These are phyloP conservation scores for Solanum sparsipilum DNA, from an alignment of 257 asterid species.

Conservation along the genomic window DNA sequence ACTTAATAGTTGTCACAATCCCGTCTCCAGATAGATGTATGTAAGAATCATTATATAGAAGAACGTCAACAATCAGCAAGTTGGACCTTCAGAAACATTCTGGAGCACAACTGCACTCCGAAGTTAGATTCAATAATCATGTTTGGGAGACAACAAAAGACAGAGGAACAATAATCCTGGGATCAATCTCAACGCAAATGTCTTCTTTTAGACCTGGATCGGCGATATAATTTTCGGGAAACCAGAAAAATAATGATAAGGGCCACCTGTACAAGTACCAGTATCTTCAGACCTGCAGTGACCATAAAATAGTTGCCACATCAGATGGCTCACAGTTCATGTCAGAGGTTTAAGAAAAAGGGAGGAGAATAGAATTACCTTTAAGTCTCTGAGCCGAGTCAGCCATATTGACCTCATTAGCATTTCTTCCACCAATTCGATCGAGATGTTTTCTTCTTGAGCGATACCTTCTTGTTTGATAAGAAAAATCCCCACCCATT, in stretches of 20 bases:
- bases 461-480: constrained; percentile 27
- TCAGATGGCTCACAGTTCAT: neutral
- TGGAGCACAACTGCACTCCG: neutral
- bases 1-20: neutral
- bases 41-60: neutral
- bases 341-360: neutral
- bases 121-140: neutral
- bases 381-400: constrained; percentile 38
- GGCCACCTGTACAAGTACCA: constrained; percentile 43
- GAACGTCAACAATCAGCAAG: neutral
- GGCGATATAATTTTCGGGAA: constrained; percentile 21
- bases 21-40: neutral
- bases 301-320: constrained; percentile 4
- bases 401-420: constrained; percentile 24
- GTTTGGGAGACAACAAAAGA: neutral
- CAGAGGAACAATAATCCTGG: neutral
- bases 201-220: constrained; percentile 42
- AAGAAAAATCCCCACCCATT: constrained; percentile 70
- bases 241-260: constrained; percentile 28
- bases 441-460: constrained; percentile 10
- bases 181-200: constrained; percentile 14
- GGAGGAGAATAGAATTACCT: constrained; percentile 25
- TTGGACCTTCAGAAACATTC: neutral
- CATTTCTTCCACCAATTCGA: constrained; percentile 23
- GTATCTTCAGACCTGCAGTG: constrained; percentile 56